Evolutionary conservation across 2,329 filamentous ascomycete genomes (phyloP), one percentile per base, ranked within the genome.

Genomic region (Stemphylium beticola): DNA sequence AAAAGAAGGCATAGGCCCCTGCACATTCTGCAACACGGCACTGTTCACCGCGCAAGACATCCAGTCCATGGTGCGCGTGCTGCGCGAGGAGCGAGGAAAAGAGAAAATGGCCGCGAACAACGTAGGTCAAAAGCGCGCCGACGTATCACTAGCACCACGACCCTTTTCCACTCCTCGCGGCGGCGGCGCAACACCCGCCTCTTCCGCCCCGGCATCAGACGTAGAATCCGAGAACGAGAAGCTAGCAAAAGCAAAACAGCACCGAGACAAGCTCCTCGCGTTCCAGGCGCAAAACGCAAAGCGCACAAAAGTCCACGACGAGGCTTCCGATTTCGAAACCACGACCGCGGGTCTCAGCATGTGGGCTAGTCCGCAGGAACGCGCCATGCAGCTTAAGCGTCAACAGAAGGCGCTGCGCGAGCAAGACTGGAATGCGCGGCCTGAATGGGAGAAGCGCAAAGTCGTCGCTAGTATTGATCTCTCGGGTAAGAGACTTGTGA

Each of bases 1-100:
- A 20, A 93, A 95, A 68, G 93, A 99, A 76, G 95, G 95, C 0
- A 82, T 98, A 0, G 93, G 93, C 0, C 93, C 93, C 0, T 99
- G 95, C 74, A 97, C 93, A 0, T 97, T 91, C 70, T 99, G 95
- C 77, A 87, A 87, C 0, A 82, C 84, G 0, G 86, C 91, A 0
- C 79, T 99, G 0, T 79, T 99, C 7, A 87, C 83, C 26, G 73
- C 85, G 0, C 78, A 83, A 3, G 92, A 98, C 49, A 85, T 96
- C 9, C 89, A 96, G 67, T 86, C 84, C 31, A 96, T 99, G 85
- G 89, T 98, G 43, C 83, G 85, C 22, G 88, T 93, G 66, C 82
- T 99, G 11, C 87, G 88, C 34, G 89, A 91, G 47, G 93, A 98
- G 77, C 86, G 93, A 4, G 93, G 93, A 2, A 86, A 88, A 53